Evolutionary conservation across 306 rosid genomes (phyloP).

Genomic region (Pueraria montana): DNA sequence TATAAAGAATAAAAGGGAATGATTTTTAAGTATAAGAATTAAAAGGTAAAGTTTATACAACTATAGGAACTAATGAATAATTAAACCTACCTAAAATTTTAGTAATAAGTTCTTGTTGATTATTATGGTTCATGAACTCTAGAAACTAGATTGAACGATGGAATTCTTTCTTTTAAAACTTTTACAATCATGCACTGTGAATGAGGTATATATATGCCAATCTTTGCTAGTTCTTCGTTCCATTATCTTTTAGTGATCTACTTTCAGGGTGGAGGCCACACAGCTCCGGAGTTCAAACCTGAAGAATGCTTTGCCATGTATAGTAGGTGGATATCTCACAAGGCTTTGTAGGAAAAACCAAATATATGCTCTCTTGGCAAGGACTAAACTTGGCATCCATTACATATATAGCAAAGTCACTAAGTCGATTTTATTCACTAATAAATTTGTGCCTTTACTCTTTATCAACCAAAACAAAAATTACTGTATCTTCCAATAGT

Average conservation of each 20-base stretch:
- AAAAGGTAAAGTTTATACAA: too few species aligned
- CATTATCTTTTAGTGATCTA: not conserved
- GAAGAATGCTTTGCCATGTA: slow-evolving; percentile 64
- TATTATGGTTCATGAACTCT: not conserved
- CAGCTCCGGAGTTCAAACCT: slow-evolving; percentile 60
- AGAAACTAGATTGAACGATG: not conserved
- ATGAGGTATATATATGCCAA: not conserved
- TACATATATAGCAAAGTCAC: slow-evolving; percentile 8
- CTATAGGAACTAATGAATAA: too few species aligned
- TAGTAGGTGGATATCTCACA: slow-evolving; percentile 57
- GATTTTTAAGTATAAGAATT: too few species aligned
- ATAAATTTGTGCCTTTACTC: not conserved
- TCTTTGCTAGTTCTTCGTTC: not conserved
- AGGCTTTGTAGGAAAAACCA: slow-evolving; percentile 40
- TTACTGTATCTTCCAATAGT: not conserved
- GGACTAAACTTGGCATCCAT: not conserved
- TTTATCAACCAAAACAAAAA: not conserved
- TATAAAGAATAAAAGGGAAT: too few species aligned
- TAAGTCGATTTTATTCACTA: not conserved
- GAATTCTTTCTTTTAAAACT: not conserved
- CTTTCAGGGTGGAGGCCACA: slow-evolving; percentile 75
- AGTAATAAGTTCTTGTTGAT: not conserved
- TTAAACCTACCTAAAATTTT: not conserved
- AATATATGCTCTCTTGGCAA: not conserved
- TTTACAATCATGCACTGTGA: not conserved